phyloP scores from a whole-genome alignment of 352 stramenopile species.

The Pythium biforme region DNA sequence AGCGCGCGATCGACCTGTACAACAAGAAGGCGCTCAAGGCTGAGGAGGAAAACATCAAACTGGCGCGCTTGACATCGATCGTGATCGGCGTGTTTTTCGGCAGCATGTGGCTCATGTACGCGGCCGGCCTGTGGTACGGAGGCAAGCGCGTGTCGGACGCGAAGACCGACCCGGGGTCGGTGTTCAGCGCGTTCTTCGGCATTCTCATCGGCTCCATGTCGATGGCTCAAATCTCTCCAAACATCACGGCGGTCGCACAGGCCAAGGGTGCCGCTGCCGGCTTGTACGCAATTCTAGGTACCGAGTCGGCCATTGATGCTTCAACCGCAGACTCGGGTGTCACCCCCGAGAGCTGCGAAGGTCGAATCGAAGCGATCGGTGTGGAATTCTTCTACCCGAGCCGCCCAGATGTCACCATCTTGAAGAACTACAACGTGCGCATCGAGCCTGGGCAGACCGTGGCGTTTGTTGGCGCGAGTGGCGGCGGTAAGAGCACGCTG shows the following conservation, averaged over 20 bases:
- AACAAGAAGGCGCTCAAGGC: constrained; percentile 27
- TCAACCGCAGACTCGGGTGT: constrained; percentile 16
- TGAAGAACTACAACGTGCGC: constrained; percentile 25
- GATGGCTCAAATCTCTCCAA: constrained; percentile 36
- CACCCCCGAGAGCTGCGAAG: constrained; percentile 33
- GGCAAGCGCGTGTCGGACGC: constrained; percentile 28
- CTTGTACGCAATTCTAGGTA: constrained; percentile 39
- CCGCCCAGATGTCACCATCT: constrained; percentile 32
- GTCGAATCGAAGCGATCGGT: constrained; percentile 42
- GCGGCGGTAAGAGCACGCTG: constrained; percentile 37
- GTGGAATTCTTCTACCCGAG: constrained; percentile 68
- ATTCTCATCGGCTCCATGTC: constrained; percentile 37
- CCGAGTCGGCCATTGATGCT: constrained; percentile 37
- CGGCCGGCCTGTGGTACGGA: constrained; percentile 34
- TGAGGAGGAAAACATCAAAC: constrained; percentile 32
- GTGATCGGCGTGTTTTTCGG: constrained; percentile 31
- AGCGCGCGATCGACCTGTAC: constrained; percentile 31
- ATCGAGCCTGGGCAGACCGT: constrained; percentile 36
- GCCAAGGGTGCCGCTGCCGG: constrained; percentile 30
- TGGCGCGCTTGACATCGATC: constrained; percentile 28
- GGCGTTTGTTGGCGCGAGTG: constrained; percentile 29
- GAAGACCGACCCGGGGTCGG: constrained; percentile 28
- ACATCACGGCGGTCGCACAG: constrained; percentile 30
- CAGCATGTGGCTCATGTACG: constrained; percentile 32
- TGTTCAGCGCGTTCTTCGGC: constrained; percentile 37